phyloP scores from a whole-genome alignment of 768 basidiomycete species.

The Tremella mesenterica region DNA sequence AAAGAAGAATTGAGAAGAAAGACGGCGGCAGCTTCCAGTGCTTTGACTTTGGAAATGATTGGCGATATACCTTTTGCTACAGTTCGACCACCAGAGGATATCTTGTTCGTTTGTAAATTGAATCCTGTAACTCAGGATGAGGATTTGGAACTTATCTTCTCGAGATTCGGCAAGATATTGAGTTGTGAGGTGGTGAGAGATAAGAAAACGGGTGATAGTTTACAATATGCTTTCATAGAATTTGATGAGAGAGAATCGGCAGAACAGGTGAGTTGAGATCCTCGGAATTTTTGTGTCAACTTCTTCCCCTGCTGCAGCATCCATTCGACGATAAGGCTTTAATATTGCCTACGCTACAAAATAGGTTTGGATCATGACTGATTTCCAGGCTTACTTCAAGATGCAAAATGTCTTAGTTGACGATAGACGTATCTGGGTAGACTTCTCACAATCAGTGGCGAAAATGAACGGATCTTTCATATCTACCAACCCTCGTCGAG shows the following conservation, averaged over 20 bases:
- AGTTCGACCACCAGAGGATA: conserved; percentile 95
- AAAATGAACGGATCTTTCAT: conserved; percentile 71
- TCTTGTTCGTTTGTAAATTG: conserved; percentile 96
- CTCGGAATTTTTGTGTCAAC: background rate
- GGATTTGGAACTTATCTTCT: conserved; percentile 94
- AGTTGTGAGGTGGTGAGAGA: conserved; percentile 96
- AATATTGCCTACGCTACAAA: no score
- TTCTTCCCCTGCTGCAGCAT: background rate
- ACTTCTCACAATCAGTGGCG: conserved; percentile 96
- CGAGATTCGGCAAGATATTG: conserved; percentile 87
- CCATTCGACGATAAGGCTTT: background rate
- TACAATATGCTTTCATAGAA: conserved; percentile 98
- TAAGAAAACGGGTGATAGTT: conserved; percentile 86
- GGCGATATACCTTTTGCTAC: conserved; percentile 97
- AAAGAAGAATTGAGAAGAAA: conserved; percentile 70
- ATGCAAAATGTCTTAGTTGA: conserved; percentile 99
- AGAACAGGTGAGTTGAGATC: conserved; percentile 62
- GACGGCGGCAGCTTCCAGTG: conserved; percentile 83
- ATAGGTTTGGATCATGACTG: background rate
- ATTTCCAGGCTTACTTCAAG: conserved; percentile 76
- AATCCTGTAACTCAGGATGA: conserved; percentile 93
- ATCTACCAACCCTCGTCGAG: conserved; percentile 47
- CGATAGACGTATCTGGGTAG: conserved; percentile 93
- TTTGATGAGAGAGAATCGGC: conserved; percentile 90
- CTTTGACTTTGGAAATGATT: conserved; percentile 97